Evolutionary conservation across 108 stramenopile species (phyloP), one percentile per base, ranked within the genome.

Genomic region (Nannochloropsis salina): DNA sequence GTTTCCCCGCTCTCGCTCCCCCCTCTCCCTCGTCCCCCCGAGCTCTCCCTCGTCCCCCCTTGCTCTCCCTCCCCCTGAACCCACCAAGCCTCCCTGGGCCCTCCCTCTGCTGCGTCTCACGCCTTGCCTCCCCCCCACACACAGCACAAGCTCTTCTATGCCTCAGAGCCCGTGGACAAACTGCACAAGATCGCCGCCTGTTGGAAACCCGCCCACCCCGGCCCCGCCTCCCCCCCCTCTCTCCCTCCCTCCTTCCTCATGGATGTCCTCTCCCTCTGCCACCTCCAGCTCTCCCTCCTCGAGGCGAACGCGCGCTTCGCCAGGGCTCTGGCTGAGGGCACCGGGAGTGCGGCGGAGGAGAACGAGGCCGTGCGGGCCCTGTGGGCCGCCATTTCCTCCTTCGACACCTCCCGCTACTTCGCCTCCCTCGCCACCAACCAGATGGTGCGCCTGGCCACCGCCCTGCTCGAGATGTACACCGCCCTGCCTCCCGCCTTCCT

Each of bases 351-450:
- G n/a, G n/a, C n/a, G n/a, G n/a, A n/a, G n/a, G n/a, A n/a, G n/a
- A n/a, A n/a, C n/a, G n/a, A n/a, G n/a, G n/a, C n/a, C n/a, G n/a
- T 51, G 12, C 9, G 47, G 47, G 47, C 47, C 47, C 47, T 51
- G 47, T 51, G 47, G 47, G 47, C 47, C 9, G 47, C 47, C 47
- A 51, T 51, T 51, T 12, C 47, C 47, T 51, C 47, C 12, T 51
- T 51, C 12, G n/a, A n/a, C n/a, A n/a, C n/a, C 12, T 51, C 47
- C 10, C 47, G 47, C 47, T 51, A 51, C 12, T 51, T 51, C 47
- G 47, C 47, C 47, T 51, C 47, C 47, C 47, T 51, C 10, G 47
- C 47, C 47, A 51, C 47, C 47, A 51, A 51, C 47, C n/a, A n/a
- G n/a, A n/a, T n/a, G n/a, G n/a, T n/a, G n/a, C n/a, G n/a, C n/a